Evolutionary conservation across 2,329 filamentous ascomycete species (phyloP).

Genomic region (Neocucurbitaria cava): DNA sequence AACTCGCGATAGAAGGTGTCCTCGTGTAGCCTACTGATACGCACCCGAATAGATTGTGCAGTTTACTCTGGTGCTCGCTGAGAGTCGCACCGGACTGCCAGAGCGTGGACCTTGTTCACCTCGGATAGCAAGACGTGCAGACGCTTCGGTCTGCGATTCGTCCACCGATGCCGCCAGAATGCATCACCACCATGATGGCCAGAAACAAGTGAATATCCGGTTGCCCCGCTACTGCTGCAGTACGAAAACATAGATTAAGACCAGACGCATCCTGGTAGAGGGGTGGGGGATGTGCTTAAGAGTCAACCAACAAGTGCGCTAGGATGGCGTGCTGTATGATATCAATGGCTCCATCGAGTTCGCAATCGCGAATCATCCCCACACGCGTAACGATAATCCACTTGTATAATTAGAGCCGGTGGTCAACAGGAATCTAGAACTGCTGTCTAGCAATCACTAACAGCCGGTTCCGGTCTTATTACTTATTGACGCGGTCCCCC

Average conservation of each 20-base stretch:
- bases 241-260: conserved; percentile 23
- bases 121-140: conserved; percentile 17
- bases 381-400: conserved; percentile 31
- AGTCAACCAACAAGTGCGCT: conserved; percentile 31
- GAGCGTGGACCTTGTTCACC: conserved; percentile 33
- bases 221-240: conserved; percentile 17
- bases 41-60: conserved; percentile 25
- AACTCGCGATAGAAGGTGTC: conserved; percentile 24
- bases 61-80: conserved; percentile 24
- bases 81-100: conserved; percentile 18
- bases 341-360: conserved; percentile 34
- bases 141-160: conserved; percentile 30
- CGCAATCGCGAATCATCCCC: conserved; percentile 40
- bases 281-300: conserved; percentile 23
- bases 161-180: conserved; percentile 15
- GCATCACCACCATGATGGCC: conserved; percentile 30
- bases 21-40: conserved; percentile 24
- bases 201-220: conserved; percentile 13
- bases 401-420: conserved; percentile 26
- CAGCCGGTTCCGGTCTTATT: conserved; percentile 22
- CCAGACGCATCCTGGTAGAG: conserved; percentile 27
- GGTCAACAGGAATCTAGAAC: conserved; percentile 39
- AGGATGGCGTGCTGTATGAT: conserved; percentile 46
- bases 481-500: conserved; percentile 31
- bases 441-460: conserved; percentile 17